Evolutionary conservation across 2,329 filamentous ascomycete species (phyloP).

Genomic region (Dactylellina sp.): DNA sequence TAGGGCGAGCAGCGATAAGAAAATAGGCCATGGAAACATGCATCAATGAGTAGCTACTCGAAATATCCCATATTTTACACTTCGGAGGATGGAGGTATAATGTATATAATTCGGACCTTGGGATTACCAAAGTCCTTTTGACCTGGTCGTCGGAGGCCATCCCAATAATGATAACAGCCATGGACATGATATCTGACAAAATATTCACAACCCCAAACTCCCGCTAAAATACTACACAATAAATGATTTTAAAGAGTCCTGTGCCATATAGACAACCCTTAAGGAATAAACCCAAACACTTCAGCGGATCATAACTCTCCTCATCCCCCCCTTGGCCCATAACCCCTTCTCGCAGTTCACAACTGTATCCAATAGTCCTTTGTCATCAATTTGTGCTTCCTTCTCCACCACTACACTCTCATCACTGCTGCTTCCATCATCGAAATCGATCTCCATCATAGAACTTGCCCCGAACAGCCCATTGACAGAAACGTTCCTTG

Average conservation of each 20-base stretch:
- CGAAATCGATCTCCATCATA: conserved; percentile 52
- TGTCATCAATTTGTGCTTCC: conserved; percentile 53
- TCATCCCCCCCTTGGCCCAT: conserved; percentile 47
- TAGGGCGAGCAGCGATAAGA: neutral
- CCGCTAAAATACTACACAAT: conserved; percentile 43
- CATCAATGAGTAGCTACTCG: too few relatives aligned
- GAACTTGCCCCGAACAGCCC: conserved; percentile 31
- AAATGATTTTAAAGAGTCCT: neutral
- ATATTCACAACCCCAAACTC: conserved; percentile 25
- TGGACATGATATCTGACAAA: neutral
- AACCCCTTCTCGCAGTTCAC: conserved; percentile 52
- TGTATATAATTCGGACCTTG: too few relatives aligned
- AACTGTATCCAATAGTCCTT: conserved; percentile 50
- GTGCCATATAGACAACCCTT: conserved; percentile 4
- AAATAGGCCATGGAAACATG: too few relatives aligned
- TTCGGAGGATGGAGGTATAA: too few relatives aligned
- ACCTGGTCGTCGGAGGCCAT: neutral
- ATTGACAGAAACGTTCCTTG: conserved; percentile 25
- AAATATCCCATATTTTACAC: too few relatives aligned
- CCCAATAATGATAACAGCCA: neutral
- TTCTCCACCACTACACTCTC: conserved; percentile 17
- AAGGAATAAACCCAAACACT: too few relatives aligned
- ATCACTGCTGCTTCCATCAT: conserved; percentile 34
- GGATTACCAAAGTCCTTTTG: neutral
- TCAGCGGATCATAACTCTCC: conserved; percentile 47